Percentiles rank a stretch among this genome's conserved stretches.
Evolutionary conservation across 2,329 filamentous ascomycete species (phyloP).

Genomic region (Hypoxylon sp.): DNA sequence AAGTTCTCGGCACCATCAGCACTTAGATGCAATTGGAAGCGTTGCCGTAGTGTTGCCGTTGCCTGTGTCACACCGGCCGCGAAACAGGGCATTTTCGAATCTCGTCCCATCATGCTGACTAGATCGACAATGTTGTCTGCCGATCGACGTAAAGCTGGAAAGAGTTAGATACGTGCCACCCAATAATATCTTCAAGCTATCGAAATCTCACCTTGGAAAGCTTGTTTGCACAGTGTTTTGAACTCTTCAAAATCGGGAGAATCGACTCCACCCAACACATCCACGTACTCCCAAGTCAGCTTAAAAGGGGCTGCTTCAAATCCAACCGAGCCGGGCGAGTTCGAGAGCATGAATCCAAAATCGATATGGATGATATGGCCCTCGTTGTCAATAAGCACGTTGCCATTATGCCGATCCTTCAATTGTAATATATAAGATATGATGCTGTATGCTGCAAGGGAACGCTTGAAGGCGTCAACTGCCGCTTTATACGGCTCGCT

Average conservation of each 20-base stretch:
- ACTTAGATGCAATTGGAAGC: conserved; percentile 86
- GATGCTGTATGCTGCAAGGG: conserved; percentile 87
- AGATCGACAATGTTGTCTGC: conserved; percentile 86
- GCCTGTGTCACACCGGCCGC: conserved; percentile 79
- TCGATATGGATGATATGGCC: conserved; percentile 91
- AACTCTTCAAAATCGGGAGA: conserved; percentile 80
- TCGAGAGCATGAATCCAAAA: conserved; percentile 91
- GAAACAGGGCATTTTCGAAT: conserved; percentile 89
- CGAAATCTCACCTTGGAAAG: conserved; percentile 76
- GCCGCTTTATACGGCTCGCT: conserved; percentile 78
- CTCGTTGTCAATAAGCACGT: conserved; percentile 86
- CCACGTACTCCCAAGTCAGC: conserved; percentile 86
- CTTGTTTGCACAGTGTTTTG: conserved; percentile 83
- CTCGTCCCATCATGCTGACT: conserved; percentile 85
- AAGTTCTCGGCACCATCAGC: conserved; percentile 85
- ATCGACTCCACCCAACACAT: conserved; percentile 80
- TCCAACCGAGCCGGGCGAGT: conserved; percentile 85
- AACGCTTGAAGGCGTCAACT: conserved; percentile 83
- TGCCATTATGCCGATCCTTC: conserved; percentile 89
- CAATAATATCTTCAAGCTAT: background rate
- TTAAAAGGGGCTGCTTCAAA: conserved; percentile 92
- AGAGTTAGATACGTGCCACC: conserved; percentile 3
- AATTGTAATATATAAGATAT: conserved; percentile 87
- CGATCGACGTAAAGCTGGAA: conserved; percentile 77
- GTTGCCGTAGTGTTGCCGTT: conserved; percentile 75